Evolutionary conservation across 768 basidiomycete genomes (phyloP), one percentile per base, ranked within the genome.

Genomic region (Terana coerulea): DNA sequence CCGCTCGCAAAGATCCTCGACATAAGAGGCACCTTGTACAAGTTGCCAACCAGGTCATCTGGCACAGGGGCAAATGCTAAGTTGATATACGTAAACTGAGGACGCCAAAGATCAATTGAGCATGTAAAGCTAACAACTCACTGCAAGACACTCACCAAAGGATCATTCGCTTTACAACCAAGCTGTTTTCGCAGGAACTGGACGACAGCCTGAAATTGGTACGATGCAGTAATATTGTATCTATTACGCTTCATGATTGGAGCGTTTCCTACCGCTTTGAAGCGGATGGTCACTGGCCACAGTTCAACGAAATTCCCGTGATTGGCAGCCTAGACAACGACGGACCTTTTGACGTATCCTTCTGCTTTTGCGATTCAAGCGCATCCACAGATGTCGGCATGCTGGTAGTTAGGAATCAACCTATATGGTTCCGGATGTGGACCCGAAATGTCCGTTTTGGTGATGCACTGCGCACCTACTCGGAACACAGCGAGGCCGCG

Each of bases 221-320:
- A 93, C 34, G 88, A 85, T 11, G 94, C 89, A 0, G 94, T 93
- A 62, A 98, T 95, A 76, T 95, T 95, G 82, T 93, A 98, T 60
- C 94, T 90, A 72, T 95, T 98, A 71, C 95, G 91, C 72, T 89
- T 95, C 95, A 99, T 97, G 62, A 99, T 94, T 0, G 95, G 95
- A 1, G 95, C 95, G 61, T 95, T 95, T 39, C 95, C 95, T 8
- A 97, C 90, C 2, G 95, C 94, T 66, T 95, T 95, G 81, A 99
- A 99, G 37, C 94, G 85, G 8, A 99, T 91, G 55, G 98, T 85
- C 45, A 98, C 95, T 98, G 66, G 15, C n/a, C 19, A 28, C 41
- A 42, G 10, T n/a, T 24, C 28, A 30, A 11, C n/a, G n/a, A n/a
- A n/a, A n/a, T n/a, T n/a, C n/a, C n/a, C 28, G n/a, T 19, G 28